Evolutionary conservation across 2,329 filamentous ascomycete species (phyloP).

Genomic region (Pleoardoris graminearum): DNA sequence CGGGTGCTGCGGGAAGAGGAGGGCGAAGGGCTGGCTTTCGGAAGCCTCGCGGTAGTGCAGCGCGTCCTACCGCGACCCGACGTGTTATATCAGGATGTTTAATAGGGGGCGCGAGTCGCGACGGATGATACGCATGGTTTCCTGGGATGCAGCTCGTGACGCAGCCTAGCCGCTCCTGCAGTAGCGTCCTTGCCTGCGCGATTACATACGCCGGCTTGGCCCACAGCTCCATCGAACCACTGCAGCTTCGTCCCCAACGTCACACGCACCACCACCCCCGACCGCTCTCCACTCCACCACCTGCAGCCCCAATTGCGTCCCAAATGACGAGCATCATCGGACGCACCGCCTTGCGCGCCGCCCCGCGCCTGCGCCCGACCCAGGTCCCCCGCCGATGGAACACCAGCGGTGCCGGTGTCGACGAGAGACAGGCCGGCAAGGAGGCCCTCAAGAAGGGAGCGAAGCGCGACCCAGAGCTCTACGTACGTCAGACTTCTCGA

Average conservation of each 20-base stretch:
- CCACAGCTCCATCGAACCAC: conserved; percentile 25
- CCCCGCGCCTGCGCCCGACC: conserved; percentile 50
- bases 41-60: background rate
- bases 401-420: conserved; percentile 45
- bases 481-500: conserved; percentile 55
- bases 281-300: conserved; percentile 19
- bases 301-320: conserved; percentile 25
- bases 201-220: conserved; percentile 17
- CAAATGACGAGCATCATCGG: conserved; percentile 53
- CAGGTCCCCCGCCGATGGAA: conserved; percentile 39
- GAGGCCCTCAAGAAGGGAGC: conserved; percentile 63
- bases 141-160: conserved; percentile 9
- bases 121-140: conserved; percentile 9
- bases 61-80: conserved; percentile 11
- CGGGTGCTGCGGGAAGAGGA: background rate
- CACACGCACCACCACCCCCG: conserved; percentile 14
- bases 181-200: conserved; percentile 18
- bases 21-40: conserved; percentile 1
- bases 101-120: conserved; percentile 23
- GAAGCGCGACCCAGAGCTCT: conserved; percentile 73
- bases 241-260: conserved; percentile 19
- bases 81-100: conserved; percentile 14
- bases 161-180: conserved; percentile 15
- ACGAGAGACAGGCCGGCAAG: conserved; percentile 53
- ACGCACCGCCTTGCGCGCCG: conserved; percentile 52